Conservation (phyloP, 257 asterid species). For the Petrea volubilis region DNA sequence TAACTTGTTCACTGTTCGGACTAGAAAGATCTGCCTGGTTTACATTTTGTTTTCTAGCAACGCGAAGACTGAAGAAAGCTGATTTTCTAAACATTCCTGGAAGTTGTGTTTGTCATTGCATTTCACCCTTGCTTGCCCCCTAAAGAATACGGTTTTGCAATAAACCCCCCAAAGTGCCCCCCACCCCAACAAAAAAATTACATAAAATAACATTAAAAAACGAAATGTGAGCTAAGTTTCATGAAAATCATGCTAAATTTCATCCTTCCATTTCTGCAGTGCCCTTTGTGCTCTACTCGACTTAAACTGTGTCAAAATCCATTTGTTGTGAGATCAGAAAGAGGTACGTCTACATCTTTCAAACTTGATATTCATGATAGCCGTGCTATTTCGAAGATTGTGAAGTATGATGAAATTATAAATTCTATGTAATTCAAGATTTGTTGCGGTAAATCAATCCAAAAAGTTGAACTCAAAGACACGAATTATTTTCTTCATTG, state of each 20-base stretch:
- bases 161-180: background rate
- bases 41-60: no score
- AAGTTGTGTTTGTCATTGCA: background rate
- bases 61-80: background rate
- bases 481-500: no score
- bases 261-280: slow-evolving; percentile 37
- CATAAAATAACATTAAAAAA: no score
- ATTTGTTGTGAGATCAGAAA: background rate
- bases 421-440: background rate
- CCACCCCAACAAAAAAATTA: no score
- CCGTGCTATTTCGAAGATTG: background rate
- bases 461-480: no score
- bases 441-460: background rate
- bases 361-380: background rate
- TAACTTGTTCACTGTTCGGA: no score
- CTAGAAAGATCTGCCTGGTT: no score
- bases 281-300: slow-evolving; percentile 46
- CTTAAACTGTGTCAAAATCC: slow-evolving; percentile 29
- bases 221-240: background rate
- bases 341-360: slow-evolving; percentile 23
- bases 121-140: background rate
- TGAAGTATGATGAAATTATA: background rate
- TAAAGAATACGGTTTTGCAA: background rate
- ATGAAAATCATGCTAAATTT: slow-evolving; percentile 12
- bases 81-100: background rate